Evolutionary conservation across 768 basidiomycete species (phyloP).

Genomic region (Cubamyces sp.): DNA sequence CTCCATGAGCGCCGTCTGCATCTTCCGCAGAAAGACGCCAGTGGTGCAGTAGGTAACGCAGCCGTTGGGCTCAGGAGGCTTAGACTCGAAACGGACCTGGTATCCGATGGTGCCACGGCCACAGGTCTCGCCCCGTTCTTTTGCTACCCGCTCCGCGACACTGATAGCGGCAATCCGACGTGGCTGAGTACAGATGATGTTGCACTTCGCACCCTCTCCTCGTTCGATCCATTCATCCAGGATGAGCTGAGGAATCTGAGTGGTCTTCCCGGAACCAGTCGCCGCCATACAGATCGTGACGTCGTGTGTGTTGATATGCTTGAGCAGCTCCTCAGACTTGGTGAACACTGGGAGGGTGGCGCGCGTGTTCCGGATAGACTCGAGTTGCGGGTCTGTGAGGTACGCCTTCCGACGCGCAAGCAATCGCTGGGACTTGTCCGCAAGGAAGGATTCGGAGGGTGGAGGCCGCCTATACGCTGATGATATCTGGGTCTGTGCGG

Average conservation of each 20-base stretch:
- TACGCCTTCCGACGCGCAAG: constrained; percentile 58
- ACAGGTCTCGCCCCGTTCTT: constrained; percentile 76
- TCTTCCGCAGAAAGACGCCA: constrained; percentile 83
- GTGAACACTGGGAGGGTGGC: constrained; percentile 75
- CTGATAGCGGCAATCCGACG: constrained; percentile 90
- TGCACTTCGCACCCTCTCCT: constrained; percentile 83
- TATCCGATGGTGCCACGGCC: constrained; percentile 76
- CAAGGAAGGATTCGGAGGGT: constrained; percentile 34
- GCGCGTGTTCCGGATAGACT: constrained; percentile 69
- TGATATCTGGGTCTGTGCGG: constrained; percentile 8
- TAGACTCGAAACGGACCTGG: constrained; percentile 89
- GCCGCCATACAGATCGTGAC: constrained; percentile 90
- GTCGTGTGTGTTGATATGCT: constrained; percentile 73
- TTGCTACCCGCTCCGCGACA: constrained; percentile 88
- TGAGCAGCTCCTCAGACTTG: constrained; percentile 65
- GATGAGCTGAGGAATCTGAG: constrained; percentile 91
- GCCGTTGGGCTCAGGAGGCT: constrained; percentile 77
- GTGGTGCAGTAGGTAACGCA: constrained; percentile 93
- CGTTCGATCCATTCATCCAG: constrained; percentile 80
- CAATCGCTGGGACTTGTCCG: constrained; percentile 63
- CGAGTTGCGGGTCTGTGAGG: constrained; percentile 58
- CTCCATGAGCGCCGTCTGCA: constrained; percentile 72
- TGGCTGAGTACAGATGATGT: constrained; percentile 93
- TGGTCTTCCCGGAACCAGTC: constrained; percentile 93
- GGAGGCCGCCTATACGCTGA: constrained; percentile 35